Percentiles rank a stretch among this genome's conserved stretches.
phyloP scores from a whole-genome alignment of 202 grass and related monocot genomes.

The Hordeum pubiflorum region DNA sequence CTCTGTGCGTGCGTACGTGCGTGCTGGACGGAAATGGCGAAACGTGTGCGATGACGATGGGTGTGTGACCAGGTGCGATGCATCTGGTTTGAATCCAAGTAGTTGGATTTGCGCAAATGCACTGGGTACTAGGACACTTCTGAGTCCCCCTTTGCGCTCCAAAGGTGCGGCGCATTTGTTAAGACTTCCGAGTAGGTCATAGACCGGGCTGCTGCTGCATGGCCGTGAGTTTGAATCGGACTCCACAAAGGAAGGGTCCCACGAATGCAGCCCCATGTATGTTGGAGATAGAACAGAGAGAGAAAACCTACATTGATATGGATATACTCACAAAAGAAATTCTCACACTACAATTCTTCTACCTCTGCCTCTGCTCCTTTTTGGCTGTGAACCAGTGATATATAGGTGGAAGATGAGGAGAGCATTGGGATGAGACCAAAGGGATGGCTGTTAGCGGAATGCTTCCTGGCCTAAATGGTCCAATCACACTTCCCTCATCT shows the following conservation, averaged over 20 bases:
- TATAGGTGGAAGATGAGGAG: not conserved
- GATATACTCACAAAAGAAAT: too few relatives aligned
- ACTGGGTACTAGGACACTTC: not conserved
- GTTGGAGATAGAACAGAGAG: too few relatives aligned
- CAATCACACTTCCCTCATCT: conserved; percentile 4
- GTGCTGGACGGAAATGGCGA: not conserved
- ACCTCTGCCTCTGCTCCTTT: not conserved
- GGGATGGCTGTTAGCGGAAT: conserved; percentile 4
- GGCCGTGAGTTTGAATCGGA: not conserved
- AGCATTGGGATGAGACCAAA: not conserved
- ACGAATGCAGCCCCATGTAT: not conserved
- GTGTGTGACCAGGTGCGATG: not conserved
- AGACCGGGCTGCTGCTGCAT: not conserved
- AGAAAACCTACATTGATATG: too few relatives aligned
- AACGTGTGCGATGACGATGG: not conserved
- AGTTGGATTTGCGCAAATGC: conserved; percentile 14
- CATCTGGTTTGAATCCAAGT: not conserved
- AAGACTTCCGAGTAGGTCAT: not conserved
- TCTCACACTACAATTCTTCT: not conserved
- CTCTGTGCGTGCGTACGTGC: not conserved
- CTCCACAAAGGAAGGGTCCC: not conserved
- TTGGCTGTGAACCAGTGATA: not conserved
- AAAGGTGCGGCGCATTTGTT: not conserved
- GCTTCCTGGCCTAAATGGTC: conserved; percentile 46
- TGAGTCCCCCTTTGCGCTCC: not conserved